phyloP scores from a whole-genome alignment of 441 rosid species.

The Omphalea diandra region DNA sequence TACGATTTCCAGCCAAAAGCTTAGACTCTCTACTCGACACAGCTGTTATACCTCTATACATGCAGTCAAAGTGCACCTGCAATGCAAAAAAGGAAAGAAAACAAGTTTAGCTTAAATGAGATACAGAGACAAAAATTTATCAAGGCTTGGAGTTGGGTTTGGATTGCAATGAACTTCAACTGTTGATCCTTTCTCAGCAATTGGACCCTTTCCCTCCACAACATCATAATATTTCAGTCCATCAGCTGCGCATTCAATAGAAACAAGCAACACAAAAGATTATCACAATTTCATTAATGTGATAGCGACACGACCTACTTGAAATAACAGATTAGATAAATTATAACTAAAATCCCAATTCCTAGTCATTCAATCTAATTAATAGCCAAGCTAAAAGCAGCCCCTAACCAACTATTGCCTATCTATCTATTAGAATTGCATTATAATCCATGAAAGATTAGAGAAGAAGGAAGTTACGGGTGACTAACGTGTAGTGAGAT shows the following conservation, averaged over 20 bases:
- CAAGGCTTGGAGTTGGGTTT: slow-evolving; percentile 3
- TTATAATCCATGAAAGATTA: no score
- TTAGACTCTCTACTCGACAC: slow-evolving; percentile 89
- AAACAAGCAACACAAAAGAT: not conserved
- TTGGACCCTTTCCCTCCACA: slow-evolving; percentile 72
- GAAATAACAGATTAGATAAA: no score
- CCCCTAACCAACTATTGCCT: no score
- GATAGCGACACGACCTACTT: no score
- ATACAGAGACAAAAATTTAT: not conserved
- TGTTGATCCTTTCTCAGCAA: slow-evolving; percentile 74
- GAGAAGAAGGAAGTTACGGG: not conserved
- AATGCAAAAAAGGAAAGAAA: not conserved
- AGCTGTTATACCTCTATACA: slow-evolving; percentile 74
- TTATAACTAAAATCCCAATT: no score
- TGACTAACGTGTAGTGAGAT: slow-evolving; percentile 36
- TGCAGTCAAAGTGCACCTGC: slow-evolving; percentile 93
- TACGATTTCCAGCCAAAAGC: slow-evolving; percentile 90
- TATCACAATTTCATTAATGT: no score
- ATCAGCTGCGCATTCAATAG: slow-evolving; percentile 48
- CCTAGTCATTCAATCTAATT: no score
- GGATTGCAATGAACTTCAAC: slow-evolving; percentile 49
- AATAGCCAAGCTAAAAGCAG: no score
- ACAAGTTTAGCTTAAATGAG: not conserved
- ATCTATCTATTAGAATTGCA: no score
- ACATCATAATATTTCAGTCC: slow-evolving; percentile 86